Evolutionary conservation across 2,329 filamentous ascomycete species (phyloP).

Genomic region (Ophiostoma australiae): DNA sequence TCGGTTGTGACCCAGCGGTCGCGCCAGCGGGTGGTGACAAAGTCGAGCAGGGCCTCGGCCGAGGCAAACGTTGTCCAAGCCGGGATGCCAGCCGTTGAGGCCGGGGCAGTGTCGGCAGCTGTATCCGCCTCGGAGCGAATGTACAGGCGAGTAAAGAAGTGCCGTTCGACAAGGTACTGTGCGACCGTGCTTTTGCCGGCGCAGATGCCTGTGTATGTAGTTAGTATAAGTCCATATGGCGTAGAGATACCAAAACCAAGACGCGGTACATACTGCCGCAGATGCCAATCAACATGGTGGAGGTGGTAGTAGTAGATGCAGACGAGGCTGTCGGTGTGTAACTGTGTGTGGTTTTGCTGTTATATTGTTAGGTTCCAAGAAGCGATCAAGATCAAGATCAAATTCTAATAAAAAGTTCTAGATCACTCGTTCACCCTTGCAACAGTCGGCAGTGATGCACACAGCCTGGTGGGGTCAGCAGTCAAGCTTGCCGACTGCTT

Average conservation of each 20-base stretch:
- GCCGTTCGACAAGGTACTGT: slow-evolving; percentile 76
- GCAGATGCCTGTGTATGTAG: slow-evolving; percentile 65
- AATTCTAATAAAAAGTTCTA: slow-evolving; percentile 2
- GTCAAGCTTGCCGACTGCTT: neutral
- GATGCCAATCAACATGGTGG: slow-evolving; percentile 69
- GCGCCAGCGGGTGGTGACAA: slow-evolving; percentile 79
- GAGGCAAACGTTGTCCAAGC: slow-evolving; percentile 47
- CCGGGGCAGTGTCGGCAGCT: neutral
- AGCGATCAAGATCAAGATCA: neutral
- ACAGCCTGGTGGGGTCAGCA: slow-evolving; percentile 7
- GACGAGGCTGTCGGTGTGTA: neutral
- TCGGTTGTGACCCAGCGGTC: slow-evolving; percentile 81
- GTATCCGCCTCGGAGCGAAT: slow-evolving; percentile 38
- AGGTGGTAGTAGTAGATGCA: neutral
- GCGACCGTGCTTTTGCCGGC: slow-evolving; percentile 88
- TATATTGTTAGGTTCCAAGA: neutral
- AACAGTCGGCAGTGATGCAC: neutral
- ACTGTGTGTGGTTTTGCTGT: neutral
- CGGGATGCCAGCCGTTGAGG: neutral
- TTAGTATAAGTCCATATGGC: neutral
- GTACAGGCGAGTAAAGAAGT: slow-evolving; percentile 72
- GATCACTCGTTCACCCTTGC: neutral
- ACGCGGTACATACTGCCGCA: slow-evolving; percentile 56
- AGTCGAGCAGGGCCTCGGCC: slow-evolving; percentile 64
- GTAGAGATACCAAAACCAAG: neutral